Evolutionary conservation across 257 asterid species (phyloP).

Genomic region (Striga asiatica): DNA sequence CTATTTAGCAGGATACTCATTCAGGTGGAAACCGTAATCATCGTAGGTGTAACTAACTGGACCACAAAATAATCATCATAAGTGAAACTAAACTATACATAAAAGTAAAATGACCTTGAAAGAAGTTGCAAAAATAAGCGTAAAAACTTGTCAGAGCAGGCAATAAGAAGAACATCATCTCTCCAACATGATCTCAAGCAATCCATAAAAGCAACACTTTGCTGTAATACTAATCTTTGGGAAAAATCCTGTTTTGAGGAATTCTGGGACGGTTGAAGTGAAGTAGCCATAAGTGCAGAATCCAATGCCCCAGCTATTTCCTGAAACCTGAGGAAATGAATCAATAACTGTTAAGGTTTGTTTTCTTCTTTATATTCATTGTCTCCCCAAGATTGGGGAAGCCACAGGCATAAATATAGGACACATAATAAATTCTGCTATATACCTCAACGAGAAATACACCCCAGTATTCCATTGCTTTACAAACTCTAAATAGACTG

Average conservation of each 20-base stretch:
- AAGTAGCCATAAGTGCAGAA: conserved; percentile 59
- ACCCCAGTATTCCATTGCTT: conserved; percentile 94
- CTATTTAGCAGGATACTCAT: conserved; percentile 12
- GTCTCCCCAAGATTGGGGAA: conserved; percentile 16
- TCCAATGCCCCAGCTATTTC: conserved; percentile 96
- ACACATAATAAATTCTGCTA: neutral
- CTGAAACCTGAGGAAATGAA: conserved; percentile 70
- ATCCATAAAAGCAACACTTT: conserved; percentile 70
- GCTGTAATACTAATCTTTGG: conserved; percentile 50
- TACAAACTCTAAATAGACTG: conserved; percentile 73
- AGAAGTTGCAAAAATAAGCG: conserved; percentile 92
- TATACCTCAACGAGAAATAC: conserved; percentile 79
- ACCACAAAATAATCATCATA: conserved; percentile 1
- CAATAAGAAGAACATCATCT: conserved; percentile 76
- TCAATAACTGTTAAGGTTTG: conserved; percentile 13
- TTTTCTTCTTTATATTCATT: conserved; percentile 3
- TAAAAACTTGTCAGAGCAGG: conserved; percentile 88
- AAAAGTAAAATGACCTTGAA: conserved; percentile 54
- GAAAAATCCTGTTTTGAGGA: conserved; percentile 33
- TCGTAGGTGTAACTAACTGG: conserved; percentile 6
- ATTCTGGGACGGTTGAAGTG: conserved; percentile 42
- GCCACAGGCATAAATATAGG: conserved; percentile 4
- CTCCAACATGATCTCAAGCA: conserved; percentile 92
- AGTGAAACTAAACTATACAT: conserved; percentile 3
- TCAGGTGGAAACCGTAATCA: conserved; percentile 7